Conservation (phyloP, 495 filamentous ascomycete species). For the Penicillium bovifimosum region DNA sequence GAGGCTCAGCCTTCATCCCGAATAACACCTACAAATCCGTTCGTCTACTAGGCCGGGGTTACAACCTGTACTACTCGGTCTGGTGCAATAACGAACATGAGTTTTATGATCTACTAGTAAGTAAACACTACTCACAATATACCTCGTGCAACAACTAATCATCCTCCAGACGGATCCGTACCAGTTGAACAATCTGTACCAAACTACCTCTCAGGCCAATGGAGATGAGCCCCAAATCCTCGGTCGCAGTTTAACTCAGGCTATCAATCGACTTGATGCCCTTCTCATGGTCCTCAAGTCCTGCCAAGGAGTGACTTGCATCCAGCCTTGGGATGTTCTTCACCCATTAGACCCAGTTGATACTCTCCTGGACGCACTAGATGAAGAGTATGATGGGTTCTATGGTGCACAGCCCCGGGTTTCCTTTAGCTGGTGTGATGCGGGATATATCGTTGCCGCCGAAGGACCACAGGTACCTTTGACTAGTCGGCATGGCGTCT, state of each 20-base stretch:
- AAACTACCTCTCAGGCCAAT: slow-evolving; percentile 14
- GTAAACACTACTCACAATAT: slow-evolving; percentile 1
- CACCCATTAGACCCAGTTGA: slow-evolving; percentile 45
- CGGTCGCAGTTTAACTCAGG: slow-evolving; percentile 39
- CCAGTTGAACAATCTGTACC: slow-evolving; percentile 55
- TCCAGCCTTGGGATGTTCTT: slow-evolving; percentile 53
- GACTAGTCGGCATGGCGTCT: slow-evolving; percentile 27
- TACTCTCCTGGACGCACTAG: slow-evolving; percentile 38
- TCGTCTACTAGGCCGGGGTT: slow-evolving; percentile 48
- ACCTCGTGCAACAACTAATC: not conserved
- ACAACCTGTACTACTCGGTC: slow-evolving; percentile 59
- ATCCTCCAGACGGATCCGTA: slow-evolving; percentile 49
- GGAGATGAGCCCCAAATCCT: slow-evolving; percentile 26
- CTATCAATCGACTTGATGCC: slow-evolving; percentile 51
- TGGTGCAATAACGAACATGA: slow-evolving; percentile 64
- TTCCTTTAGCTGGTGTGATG: slow-evolving; percentile 52
- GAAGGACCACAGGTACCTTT: slow-evolving; percentile 51
- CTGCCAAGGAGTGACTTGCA: slow-evolving; percentile 52
- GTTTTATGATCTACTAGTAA: slow-evolving; percentile 54
- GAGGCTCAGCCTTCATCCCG: slow-evolving; percentile 13
- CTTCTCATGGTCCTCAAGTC: slow-evolving; percentile 61
- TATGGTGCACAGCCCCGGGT: slow-evolving; percentile 49
- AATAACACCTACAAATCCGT: slow-evolving; percentile 65
- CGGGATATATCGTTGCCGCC: slow-evolving; percentile 53
- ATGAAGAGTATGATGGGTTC: slow-evolving; percentile 49